phyloP scores from a whole-genome alignment of 208 protist genomes.

The Balamuthia mandrillaris region DNA sequence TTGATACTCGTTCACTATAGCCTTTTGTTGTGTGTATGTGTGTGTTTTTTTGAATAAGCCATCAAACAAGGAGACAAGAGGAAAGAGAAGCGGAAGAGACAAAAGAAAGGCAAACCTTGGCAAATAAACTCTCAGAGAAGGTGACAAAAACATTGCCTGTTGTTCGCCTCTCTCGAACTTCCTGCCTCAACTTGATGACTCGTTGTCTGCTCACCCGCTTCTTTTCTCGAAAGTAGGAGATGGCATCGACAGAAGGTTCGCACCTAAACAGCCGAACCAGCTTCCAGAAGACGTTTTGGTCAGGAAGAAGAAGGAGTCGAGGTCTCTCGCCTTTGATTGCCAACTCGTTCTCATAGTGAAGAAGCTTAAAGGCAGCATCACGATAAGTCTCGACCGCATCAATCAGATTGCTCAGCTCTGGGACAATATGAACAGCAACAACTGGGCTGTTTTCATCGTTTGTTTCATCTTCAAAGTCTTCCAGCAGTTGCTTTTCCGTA shows the following conservation, averaged over 20 bases:
- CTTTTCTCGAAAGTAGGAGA: background rate
- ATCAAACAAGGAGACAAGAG: background rate
- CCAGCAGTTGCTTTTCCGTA: constrained; percentile 5
- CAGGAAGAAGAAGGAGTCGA: background rate
- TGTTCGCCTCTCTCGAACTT: background rate
- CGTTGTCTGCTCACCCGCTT: background rate
- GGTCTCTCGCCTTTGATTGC: background rate
- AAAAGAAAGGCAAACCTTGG: background rate
- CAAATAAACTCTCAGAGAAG: background rate
- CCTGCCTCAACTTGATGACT: background rate
- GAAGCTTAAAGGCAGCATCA: background rate
- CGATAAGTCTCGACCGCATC: background rate
- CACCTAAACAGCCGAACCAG: background rate
- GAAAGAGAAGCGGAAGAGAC: background rate
- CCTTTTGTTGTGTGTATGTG: too few species aligned
- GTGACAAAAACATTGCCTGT: constrained; percentile 30
- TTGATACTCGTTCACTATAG: background rate
- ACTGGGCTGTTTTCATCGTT: background rate
- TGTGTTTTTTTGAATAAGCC: too few species aligned
- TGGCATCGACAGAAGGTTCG: constrained; percentile 12
- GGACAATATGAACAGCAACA: constrained; percentile 11
- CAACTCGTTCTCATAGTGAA: background rate
- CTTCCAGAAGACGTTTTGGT: background rate
- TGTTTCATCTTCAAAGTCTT: background rate
- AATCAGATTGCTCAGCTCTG: background rate